phyloP scores from a whole-genome alignment of 2,329 filamentous ascomycete species.

The Ophiocordyceps camponoti-saundersi region DNA sequence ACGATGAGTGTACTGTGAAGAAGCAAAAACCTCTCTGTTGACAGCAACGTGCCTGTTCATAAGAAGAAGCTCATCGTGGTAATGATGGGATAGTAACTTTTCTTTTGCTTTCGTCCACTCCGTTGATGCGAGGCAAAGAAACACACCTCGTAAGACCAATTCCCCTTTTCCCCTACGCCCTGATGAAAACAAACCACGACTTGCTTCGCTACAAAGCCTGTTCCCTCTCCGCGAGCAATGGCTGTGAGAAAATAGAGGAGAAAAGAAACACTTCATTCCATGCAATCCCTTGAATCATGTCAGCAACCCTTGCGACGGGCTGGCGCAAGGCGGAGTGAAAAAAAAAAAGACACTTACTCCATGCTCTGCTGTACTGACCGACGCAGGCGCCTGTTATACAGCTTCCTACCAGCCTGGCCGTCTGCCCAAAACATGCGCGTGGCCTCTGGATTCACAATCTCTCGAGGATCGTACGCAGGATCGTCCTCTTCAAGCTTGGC shows the following conservation, averaged over 20 bases:
- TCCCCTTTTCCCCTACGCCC: no score
- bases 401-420: constrained; percentile 54
- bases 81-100: no score
- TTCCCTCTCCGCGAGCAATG: background rate
- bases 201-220: no score
- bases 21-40: no score
- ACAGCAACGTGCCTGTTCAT: no score
- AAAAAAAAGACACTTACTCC: constrained; percentile 26
- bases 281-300: constrained; percentile 13
- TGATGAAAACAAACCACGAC: no score
- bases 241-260: background rate
- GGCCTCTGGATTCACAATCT: constrained; percentile 72
- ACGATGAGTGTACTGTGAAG: no score
- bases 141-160: no score
- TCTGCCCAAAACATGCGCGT: constrained; percentile 76
- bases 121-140: no score
- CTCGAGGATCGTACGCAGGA: constrained; percentile 79
- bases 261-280: constrained; percentile 5
- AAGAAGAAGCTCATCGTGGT: no score
- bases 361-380: constrained; percentile 56
- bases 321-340: background rate
- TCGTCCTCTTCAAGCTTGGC: constrained; percentile 71
- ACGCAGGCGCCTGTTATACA: constrained; percentile 67
- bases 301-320: background rate
- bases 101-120: no score